Evolutionary conservation across 2,329 filamentous ascomycete species (phyloP).

Genomic region (Trichoderma brevicompactum): DNA sequence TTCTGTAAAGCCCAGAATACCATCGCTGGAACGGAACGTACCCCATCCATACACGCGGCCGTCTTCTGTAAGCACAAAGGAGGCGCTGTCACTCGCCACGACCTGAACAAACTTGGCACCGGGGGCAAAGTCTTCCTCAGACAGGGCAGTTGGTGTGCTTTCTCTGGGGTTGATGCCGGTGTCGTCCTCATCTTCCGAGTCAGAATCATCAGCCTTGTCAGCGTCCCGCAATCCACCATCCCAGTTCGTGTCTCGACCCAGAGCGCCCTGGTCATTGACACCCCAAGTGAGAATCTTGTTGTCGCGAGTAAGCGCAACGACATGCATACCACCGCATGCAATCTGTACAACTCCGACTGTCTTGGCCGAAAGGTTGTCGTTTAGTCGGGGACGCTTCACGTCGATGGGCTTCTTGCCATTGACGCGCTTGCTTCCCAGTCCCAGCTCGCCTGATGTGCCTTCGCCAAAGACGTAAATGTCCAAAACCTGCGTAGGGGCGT

Average conservation of each 20-base stretch:
- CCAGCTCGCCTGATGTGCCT: conserved; percentile 29
- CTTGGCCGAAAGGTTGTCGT: conserved; percentile 64
- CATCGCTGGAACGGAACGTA: conserved; percentile 71
- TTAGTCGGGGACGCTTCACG: conserved; percentile 81
- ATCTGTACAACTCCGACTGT: conserved; percentile 77
- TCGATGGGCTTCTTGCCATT: conserved; percentile 66
- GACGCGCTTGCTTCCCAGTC: conserved; percentile 51
- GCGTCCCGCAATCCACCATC: conserved; percentile 65
- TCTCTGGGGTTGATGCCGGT: conserved; percentile 73
- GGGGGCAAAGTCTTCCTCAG: conserved; percentile 61
- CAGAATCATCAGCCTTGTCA: conserved; percentile 57
- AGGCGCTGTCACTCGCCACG: conserved; percentile 73
- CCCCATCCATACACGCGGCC: conserved; percentile 84
- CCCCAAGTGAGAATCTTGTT: conserved; percentile 86
- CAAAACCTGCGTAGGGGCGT: conserved; percentile 38
- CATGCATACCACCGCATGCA: conserved; percentile 82
- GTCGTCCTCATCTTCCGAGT: conserved; percentile 64
- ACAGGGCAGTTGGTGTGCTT: conserved; percentile 66
- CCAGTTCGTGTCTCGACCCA: conserved; percentile 74
- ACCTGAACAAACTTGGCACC: conserved; percentile 67
- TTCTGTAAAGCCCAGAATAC: conserved; percentile 66
- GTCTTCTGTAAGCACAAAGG: conserved; percentile 74
- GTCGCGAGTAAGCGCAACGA: conserved; percentile 74
- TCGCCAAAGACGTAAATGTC: conserved; percentile 31
- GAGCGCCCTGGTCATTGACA: conserved; percentile 81